Evolutionary conservation across 108 stramenopile species (phyloP), one percentile per base, ranked within the genome.

Genomic region (Cyclotella baltica): DNA sequence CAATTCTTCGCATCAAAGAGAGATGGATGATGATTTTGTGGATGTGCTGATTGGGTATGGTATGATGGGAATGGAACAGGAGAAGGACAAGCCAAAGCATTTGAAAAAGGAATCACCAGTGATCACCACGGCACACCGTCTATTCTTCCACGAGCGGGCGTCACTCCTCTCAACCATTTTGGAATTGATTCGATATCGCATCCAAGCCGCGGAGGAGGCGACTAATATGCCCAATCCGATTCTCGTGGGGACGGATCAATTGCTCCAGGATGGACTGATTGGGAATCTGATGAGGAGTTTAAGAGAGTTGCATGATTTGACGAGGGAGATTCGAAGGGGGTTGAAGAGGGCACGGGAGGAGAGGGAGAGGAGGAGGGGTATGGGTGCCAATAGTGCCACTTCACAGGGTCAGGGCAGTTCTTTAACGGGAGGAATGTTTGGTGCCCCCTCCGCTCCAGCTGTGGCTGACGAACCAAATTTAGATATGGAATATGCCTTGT

Each of bases 181-280:
- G 13, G 52, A 77, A 28, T 72, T 78, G 57, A 75, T 79, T 20
- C 77, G 73, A 23, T 72, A 78, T 62, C 79, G 80, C 10, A 67
- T 81, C 11, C 62, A 72, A 53, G 83, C 78, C 1, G 34, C 67
- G 19, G 58, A 59, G 6, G 36, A 55, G 6, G 10, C 28, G 0
- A 28, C 28, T 20, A 46, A 47, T 33, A 30, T 43, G 3, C 27
- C 25, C 15, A 38, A 40, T 51, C 67, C 67, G 23, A 51, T 67
- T 3, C 51, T 91, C 19, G 59, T 72, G 16, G 89, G 88, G 16
- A 92, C 90, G 19, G 89, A 94, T 81, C 80, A 73, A 35, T 50
- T 91, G 31, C 59, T 94, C 28, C 46, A 84, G 51, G 61, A 83
- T 23, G 79, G 78, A 30, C 72, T 92, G 6, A 80, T 92, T 23